Conservation (phyloP, 495 filamentous ascomycete genomes). For the Xylaria bambusicola region DNA sequence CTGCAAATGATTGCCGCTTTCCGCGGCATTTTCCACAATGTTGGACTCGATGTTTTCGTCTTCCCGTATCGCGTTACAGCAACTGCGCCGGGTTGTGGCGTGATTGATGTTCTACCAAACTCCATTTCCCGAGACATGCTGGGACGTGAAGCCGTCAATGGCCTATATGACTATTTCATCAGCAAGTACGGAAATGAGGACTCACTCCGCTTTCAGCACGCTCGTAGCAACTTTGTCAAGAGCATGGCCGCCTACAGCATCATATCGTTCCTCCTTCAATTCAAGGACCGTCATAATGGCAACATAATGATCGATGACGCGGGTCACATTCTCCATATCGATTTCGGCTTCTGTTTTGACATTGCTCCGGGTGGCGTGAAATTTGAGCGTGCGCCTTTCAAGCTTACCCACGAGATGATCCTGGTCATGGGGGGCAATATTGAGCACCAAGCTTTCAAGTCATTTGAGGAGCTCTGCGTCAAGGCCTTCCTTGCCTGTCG, state of each 20-base stretch:
- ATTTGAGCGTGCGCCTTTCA: slow-evolving; percentile 98
- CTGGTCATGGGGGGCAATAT: slow-evolving; percentile 93
- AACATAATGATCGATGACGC: slow-evolving; percentile 99
- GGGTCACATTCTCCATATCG: slow-evolving; percentile 97
- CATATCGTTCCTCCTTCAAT: slow-evolving; percentile 93
- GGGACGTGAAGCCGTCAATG: slow-evolving; percentile 94
- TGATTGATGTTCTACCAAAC: slow-evolving; percentile 96
- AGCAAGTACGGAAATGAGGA: slow-evolving; percentile 97
- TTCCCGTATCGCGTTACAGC: slow-evolving; percentile 97
- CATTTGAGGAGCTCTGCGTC: slow-evolving; percentile 94
- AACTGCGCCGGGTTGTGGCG: slow-evolving; percentile 96
- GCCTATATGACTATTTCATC: slow-evolving; percentile 96
- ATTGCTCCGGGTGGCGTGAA: slow-evolving; percentile 95
- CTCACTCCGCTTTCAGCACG: slow-evolving; percentile 90
- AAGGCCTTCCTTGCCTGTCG: slow-evolving; percentile 95
- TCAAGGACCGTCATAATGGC: slow-evolving; percentile 99
- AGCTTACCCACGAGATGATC: slow-evolving; percentile 95
- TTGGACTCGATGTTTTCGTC: slow-evolving; percentile 94
- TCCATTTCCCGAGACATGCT: slow-evolving; percentile 99
- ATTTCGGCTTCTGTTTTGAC: slow-evolving; percentile 99
- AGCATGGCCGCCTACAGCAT: slow-evolving; percentile 99
- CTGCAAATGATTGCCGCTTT: slow-evolving; percentile 98
- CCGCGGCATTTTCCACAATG: slow-evolving; percentile 89
- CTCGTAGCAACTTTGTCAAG: slow-evolving; percentile 96
- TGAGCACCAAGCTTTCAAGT: slow-evolving; percentile 83